phyloP scores from a whole-genome alignment of 345 rosid species.

The Citrus medica region DNA sequence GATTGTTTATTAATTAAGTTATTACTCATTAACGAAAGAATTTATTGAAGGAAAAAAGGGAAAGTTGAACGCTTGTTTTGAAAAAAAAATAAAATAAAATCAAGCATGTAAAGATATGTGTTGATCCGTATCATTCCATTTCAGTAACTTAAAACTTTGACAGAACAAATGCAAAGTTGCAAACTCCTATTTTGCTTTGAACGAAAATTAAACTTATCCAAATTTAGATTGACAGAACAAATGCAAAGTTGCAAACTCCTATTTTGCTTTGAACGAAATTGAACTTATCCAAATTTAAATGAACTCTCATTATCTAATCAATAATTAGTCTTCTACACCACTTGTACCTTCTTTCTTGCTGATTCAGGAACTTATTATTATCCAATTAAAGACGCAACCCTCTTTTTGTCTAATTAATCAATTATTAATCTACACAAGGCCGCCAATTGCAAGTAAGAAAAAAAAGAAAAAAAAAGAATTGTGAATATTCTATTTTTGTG shows the following conservation, averaged over 20 bases:
- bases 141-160: neutral
- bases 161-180: no score
- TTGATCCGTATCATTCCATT: no score
- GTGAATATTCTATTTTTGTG: neutral
- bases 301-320: neutral
- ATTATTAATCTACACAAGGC: neutral
- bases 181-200: neutral
- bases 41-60: no score
- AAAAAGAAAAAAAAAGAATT: neutral
- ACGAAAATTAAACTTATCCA: neutral
- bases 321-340: neutral
- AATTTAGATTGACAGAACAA: neutral
- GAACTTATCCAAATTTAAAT: constrained; percentile 2
- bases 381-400: no score
- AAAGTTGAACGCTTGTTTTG: no score
- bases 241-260: no score
- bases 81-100: no score
- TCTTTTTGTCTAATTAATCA: neutral
- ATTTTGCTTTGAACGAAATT: neutral
- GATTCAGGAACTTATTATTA: neutral
- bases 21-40: no score
- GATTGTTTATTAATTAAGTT: no score
- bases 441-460: neutral
- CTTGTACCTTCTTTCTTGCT: neutral
- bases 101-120: no score